These are phyloP conservation scores for Calonectria honghensis DNA, from an alignment of 2,329 filamentous ascomycete species.

Conservation along the genomic window DNA sequence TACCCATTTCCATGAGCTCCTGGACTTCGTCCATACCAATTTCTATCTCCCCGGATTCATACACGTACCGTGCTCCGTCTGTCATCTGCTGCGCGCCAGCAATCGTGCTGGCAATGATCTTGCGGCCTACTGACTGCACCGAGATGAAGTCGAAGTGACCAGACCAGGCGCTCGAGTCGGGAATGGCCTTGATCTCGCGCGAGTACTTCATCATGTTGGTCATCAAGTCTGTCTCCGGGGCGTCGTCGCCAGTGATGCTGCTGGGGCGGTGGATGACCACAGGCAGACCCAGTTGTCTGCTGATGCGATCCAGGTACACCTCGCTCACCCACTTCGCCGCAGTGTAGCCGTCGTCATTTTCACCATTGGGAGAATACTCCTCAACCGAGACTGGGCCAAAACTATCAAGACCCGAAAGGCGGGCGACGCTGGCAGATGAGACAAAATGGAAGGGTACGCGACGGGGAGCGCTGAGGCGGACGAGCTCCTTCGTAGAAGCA, in stretches of 20 bases:
- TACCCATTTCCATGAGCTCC: constrained; percentile 11
- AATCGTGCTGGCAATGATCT: background rate
- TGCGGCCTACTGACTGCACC: background rate
- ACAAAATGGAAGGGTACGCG: constrained; percentile 61
- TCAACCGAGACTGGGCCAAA: constrained; percentile 3
- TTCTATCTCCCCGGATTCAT: constrained; percentile 9
- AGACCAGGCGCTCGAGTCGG: background rate
- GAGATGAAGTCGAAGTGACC: constrained; percentile 5
- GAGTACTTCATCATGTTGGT: constrained; percentile 17
- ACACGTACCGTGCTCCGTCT: background rate
- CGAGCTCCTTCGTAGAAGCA: constrained; percentile 55
- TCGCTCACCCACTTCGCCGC: constrained; percentile 61
- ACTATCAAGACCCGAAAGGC: background rate
- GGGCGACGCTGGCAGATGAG: constrained; percentile 49
- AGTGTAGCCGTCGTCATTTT: constrained; percentile 55
- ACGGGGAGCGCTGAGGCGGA: constrained; percentile 33
- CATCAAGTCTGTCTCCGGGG: constrained; percentile 18
- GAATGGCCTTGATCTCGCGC: background rate
- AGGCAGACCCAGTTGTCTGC: background rate
- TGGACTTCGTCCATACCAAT: constrained; percentile 17
- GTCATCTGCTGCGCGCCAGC: background rate
- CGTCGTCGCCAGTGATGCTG: constrained; percentile 11
- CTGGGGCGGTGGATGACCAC: constrained; percentile 7
- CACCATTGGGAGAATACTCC: constrained; percentile 5
- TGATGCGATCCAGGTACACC: constrained; percentile 45